These are phyloP conservation scores for Phytophthora uliginosa DNA, from an alignment of 352 stramenopile species.

Conservation along the genomic window DNA sequence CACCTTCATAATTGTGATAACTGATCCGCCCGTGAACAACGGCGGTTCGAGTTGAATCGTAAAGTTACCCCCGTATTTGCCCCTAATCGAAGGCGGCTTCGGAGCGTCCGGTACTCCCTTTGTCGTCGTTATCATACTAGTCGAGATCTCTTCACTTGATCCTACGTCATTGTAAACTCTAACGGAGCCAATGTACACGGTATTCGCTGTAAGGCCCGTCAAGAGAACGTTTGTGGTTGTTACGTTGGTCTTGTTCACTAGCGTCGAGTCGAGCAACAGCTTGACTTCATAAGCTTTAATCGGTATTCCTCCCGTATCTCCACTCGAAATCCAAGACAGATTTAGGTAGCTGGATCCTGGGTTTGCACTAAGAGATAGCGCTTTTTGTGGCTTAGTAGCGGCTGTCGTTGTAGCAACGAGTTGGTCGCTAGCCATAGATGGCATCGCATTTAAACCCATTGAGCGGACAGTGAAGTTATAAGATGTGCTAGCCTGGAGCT, in stretches of 20 bases:
- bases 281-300: slow-evolving; percentile 50
- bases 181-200: slow-evolving; percentile 43
- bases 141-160: slow-evolving; percentile 27
- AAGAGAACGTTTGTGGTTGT: slow-evolving; percentile 39
- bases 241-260: slow-evolving; percentile 30
- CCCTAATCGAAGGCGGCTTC: slow-evolving; percentile 32
- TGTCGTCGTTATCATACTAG: slow-evolving; percentile 35
- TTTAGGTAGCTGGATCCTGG: slow-evolving; percentile 50
- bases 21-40: slow-evolving; percentile 51
- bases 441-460: slow-evolving; percentile 48
- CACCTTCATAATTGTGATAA: slow-evolving; percentile 50
- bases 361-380: slow-evolving; percentile 12
- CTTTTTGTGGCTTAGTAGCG: slow-evolving; percentile 49
- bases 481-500: slow-evolving; percentile 40
- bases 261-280: slow-evolving; percentile 30
- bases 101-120: slow-evolving; percentile 36
- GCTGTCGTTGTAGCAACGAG: slow-evolving; percentile 40
- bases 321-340: slow-evolving; percentile 46
- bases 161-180: slow-evolving; percentile 49
- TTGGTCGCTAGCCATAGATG: slow-evolving; percentile 49
- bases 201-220: slow-evolving; percentile 44
- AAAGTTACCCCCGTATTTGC: slow-evolving; percentile 71
- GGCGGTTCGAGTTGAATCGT: slow-evolving; percentile 53
- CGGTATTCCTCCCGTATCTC: slow-evolving; percentile 54
- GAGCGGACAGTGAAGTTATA: slow-evolving; percentile 65